phyloP scores from a whole-genome alignment of 768 basidiomycete genomes.

The Lactifluus hygrophoroides region DNA sequence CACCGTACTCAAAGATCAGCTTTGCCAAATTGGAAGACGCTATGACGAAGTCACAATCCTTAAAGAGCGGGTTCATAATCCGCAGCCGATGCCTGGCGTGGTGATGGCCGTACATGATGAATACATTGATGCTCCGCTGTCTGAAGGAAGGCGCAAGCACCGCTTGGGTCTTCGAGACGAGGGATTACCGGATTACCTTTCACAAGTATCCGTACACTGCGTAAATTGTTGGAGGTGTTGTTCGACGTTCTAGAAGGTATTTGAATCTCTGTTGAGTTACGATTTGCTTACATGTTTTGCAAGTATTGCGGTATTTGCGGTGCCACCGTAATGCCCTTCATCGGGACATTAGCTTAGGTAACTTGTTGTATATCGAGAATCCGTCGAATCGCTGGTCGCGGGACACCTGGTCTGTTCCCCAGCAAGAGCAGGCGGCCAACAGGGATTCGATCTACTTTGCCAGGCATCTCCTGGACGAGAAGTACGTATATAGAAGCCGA shows the following conservation, averaged over 20 bases:
- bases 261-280: background rate
- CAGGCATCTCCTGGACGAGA: background rate
- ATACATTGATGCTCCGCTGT: background rate
- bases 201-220: background rate
- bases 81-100: background rate
- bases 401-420: no score
- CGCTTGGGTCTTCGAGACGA: background rate
- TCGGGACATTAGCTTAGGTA: background rate
- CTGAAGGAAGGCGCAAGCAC: background rate
- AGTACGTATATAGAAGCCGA: background rate
- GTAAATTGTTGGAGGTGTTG: background rate
- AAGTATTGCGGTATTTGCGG: slow-evolving; percentile 4
- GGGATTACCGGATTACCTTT: no score
- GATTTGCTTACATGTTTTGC: slow-evolving; percentile 4
- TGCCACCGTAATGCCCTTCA: background rate
- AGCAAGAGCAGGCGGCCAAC: no score
- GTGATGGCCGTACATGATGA: background rate
- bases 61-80: background rate
- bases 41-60: background rate
- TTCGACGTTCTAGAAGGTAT: slow-evolving; percentile 5
- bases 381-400: background rate
- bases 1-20: background rate
- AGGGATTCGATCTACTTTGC: background rate
- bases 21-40: background rate
- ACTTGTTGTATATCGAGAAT: background rate